phyloP scores from a whole-genome alignment of 2,329 filamentous ascomycete genomes.

The Ophiostoma australiae region DNA sequence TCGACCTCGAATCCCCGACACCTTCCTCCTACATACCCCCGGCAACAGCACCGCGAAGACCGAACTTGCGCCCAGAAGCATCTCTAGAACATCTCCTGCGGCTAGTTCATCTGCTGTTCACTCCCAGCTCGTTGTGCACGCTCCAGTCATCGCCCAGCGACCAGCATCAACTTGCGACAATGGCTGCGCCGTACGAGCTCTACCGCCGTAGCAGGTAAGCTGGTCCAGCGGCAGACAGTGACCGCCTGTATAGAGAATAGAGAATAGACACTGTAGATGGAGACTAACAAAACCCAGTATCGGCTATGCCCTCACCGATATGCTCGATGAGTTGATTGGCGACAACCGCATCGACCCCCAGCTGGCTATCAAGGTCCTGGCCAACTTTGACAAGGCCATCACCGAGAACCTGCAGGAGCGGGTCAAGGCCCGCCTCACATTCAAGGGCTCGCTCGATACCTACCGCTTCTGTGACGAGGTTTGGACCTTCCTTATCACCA shows the following conservation, averaged over 20 bases:
- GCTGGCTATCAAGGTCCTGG: slow-evolving; percentile 95
- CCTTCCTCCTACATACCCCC: background rate
- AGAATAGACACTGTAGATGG: background rate
- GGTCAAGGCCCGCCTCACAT: slow-evolving; percentile 83
- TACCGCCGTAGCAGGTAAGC: slow-evolving; percentile 94
- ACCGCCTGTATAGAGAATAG: background rate
- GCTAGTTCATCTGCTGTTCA: background rate
- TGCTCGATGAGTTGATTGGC: slow-evolving; percentile 93
- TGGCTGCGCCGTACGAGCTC: slow-evolving; percentile 70
- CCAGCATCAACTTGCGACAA: slow-evolving; percentile 24
- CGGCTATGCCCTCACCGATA: slow-evolving; percentile 88
- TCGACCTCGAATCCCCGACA: background rate
- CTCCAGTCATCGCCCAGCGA: background rate
- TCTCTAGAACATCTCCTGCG: background rate
- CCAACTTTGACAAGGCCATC: slow-evolving; percentile 90
- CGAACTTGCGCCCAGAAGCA: slow-evolving; percentile 4
- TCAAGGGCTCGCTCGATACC: slow-evolving; percentile 98
- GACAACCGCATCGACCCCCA: slow-evolving; percentile 94
- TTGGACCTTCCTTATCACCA: slow-evolving; percentile 98
- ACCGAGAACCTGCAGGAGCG: slow-evolving; percentile 87
- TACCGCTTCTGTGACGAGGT: slow-evolving; percentile 99
- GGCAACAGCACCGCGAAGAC: background rate
- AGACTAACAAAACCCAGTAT: slow-evolving; percentile 54
- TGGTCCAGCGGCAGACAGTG: background rate
- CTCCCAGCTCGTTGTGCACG: background rate